Conservation (phyloP, 108 stramenopile species). For the Epithemia pelagica region DNA sequence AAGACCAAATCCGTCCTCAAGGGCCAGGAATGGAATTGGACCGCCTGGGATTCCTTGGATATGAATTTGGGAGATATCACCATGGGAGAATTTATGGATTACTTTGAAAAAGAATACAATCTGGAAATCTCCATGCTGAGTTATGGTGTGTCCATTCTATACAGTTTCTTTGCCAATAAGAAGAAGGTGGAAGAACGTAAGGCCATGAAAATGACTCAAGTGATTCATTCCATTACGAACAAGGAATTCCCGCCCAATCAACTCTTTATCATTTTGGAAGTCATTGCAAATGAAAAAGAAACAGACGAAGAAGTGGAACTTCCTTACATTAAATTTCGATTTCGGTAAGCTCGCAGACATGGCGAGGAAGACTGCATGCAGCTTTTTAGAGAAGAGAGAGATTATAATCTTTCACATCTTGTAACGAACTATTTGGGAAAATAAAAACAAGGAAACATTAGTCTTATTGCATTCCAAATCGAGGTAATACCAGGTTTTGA, state of each 20-base stretch:
- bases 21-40: conserved; percentile 94
- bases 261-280: conserved; percentile 85
- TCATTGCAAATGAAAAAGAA: conserved; percentile 88
- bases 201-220: conserved; percentile 89
- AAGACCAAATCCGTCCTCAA: conserved; percentile 76
- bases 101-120: conserved; percentile 90
- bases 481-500: no score
- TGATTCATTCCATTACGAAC: conserved; percentile 84
- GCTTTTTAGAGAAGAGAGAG: no score
- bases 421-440: no score
- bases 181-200: conserved; percentile 93
- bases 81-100: conserved; percentile 84
- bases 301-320: conserved; percentile 93
- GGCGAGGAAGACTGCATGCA: conserved; percentile 10
- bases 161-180: conserved; percentile 95
- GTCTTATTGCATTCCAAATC: no score
- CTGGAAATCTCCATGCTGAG: conserved; percentile 96
- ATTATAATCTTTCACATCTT: no score
- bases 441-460: no score
- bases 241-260: conserved; percentile 85
- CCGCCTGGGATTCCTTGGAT: conserved; percentile 94
- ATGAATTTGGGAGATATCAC: conserved; percentile 84
- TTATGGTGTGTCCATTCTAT: conserved; percentile 93
- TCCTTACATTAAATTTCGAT: conserved; percentile 84
- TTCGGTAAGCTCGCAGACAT: conserved; percentile 54